phyloP scores from a whole-genome alignment of 2,329 filamentous ascomycete species.

The Alternaria incomplexa region DNA sequence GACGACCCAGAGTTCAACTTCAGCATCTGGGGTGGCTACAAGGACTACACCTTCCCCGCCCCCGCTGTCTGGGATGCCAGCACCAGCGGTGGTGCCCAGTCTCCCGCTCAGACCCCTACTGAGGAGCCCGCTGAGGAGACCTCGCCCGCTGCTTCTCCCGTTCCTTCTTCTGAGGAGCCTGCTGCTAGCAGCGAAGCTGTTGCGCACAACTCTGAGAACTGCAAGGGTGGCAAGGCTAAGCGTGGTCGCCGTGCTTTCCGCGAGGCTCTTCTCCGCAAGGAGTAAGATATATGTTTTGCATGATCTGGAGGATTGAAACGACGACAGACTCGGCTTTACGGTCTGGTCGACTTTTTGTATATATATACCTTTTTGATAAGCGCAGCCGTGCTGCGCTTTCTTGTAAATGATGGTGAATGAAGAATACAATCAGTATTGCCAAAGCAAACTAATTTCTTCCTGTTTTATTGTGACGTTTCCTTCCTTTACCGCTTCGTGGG shows the following conservation, averaged over 20 bases:
- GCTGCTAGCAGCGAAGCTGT: background rate
- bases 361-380: background rate
- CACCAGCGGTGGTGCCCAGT: background rate
- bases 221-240: conserved; percentile 3
- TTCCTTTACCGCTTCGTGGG: too few relatives aligned
- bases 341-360: background rate
- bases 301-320: background rate
- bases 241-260: conserved; percentile 9
- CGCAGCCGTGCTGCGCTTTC: conserved; percentile 5
- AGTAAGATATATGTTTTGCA: background rate
- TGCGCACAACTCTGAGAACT: background rate
- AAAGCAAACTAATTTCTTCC: too few relatives aligned
- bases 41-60: conserved; percentile 26
- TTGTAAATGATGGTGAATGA: background rate
- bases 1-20: conserved; percentile 30
- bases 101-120: background rate
- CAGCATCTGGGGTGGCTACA: conserved; percentile 26
- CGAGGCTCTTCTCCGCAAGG: background rate
- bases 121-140: background rate
- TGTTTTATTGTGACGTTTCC: too few relatives aligned
- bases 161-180: background rate
- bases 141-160: background rate
- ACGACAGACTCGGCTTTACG: background rate
- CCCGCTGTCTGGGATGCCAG: conserved; percentile 23
- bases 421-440: background rate